Percentiles rank a stretch among this genome's conserved stretches.
Evolutionary conservation across 2,329 filamentous ascomycete species (phyloP).

Genomic region (Colletotrichum lindemuthianum): DNA sequence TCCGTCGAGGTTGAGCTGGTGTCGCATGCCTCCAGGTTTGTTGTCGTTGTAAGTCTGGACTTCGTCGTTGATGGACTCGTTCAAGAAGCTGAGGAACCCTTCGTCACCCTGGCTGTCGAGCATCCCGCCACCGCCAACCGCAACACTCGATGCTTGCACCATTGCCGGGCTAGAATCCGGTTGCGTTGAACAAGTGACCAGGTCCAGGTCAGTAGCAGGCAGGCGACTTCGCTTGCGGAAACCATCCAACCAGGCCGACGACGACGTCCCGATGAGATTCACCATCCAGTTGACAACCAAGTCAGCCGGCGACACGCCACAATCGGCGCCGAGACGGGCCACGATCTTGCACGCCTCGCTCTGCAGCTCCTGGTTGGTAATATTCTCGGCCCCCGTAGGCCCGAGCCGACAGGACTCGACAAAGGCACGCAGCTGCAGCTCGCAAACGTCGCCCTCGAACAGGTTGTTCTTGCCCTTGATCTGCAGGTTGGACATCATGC

Average conservation of each 20-base stretch:
- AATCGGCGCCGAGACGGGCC: conserved; percentile 18
- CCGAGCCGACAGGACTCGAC: conserved; percentile 11
- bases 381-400: not conserved
- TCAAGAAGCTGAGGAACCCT: too few species aligned
- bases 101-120: too few species aligned
- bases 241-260: conserved; percentile 15
- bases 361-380: conserved; percentile 35
- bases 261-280: conserved; percentile 26
- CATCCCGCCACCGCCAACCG: too few species aligned
- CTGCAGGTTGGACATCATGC: conserved; percentile 38
- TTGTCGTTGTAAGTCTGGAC: too few species aligned
- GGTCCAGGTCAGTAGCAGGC: not conserved
- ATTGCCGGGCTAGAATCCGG: too few species aligned
- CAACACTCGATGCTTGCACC: too few species aligned
- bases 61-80: too few species aligned
- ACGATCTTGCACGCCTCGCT: conserved; percentile 37
- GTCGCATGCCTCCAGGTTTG: too few species aligned
- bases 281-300: conserved; percentile 30
- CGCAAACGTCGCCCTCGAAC: conserved; percentile 42
- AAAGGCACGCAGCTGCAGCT: conserved; percentile 32
- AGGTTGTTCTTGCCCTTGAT: conserved; percentile 43
- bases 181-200: too few species aligned
- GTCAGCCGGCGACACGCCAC: conserved; percentile 23
- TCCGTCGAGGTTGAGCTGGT: too few species aligned
- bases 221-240: conserved; percentile 11